A percentile compares a stretch with the other conserved stretches of the same genome.
Evolutionary conservation across 73 alveolate species (phyloP).

Genomic region (Durusdinium trenchii): DNA sequence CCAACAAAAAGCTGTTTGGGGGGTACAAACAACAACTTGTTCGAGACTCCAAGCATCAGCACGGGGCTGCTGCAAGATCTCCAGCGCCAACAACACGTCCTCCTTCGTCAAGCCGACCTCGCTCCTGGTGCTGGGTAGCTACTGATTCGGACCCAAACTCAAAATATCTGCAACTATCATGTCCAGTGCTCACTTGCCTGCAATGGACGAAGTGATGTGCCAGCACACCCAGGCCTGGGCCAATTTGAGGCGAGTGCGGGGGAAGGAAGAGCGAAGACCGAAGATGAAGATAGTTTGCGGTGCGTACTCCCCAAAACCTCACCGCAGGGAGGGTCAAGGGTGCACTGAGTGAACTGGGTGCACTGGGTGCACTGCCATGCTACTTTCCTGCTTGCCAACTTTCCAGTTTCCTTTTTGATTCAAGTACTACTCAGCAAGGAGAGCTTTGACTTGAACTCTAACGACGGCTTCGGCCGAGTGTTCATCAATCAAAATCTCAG

Average conservation of each 20-base stretch:
- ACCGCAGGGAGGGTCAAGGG: too few species aligned
- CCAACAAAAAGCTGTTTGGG: too few species aligned
- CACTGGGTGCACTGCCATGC: too few species aligned
- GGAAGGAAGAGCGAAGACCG: too few species aligned
- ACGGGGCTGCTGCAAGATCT: slow-evolving; percentile 46
- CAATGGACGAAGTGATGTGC: slow-evolving; percentile 69
- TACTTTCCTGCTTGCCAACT: not conserved
- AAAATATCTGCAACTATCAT: not conserved
- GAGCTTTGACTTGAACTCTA: not conserved
- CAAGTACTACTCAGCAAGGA: not conserved
- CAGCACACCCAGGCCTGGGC: slow-evolving; percentile 28
- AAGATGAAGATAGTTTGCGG: too few species aligned
- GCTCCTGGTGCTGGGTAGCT: slow-evolving; percentile 31
- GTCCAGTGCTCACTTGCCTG: not conserved
- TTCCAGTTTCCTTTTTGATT: not conserved
- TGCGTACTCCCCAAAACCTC: too few species aligned
- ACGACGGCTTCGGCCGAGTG: not conserved
- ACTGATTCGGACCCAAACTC: too few species aligned
- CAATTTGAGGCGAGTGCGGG: too few species aligned
- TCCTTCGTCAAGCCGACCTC: slow-evolving; percentile 70
- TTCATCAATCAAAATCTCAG: not conserved
- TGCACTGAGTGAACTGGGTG: too few species aligned
- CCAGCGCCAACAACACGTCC: slow-evolving; percentile 39
- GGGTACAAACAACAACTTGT: too few species aligned
- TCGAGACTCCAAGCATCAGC: too few species aligned